These are phyloP conservation scores for Pseudogymnoascus sp. DNA, from an alignment of 2,329 filamentous ascomycete genomes.

Conservation along the genomic window DNA sequence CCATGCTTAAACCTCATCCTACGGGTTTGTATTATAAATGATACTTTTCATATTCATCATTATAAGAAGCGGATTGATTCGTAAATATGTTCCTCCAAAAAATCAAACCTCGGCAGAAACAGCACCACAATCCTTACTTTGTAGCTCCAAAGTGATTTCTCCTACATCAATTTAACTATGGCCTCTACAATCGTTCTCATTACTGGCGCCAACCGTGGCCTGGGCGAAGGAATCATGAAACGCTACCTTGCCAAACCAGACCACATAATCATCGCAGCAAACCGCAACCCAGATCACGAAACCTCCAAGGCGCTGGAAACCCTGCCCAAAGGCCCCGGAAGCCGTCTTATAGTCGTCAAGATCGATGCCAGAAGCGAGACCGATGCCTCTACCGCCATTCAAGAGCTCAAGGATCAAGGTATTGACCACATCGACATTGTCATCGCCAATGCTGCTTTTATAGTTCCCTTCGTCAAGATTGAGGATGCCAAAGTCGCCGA, in stretches of 20 bases:
- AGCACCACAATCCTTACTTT: neutral
- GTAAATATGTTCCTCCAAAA: neutral
- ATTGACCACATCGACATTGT: slow-evolving; percentile 31
- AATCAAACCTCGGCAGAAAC: neutral
- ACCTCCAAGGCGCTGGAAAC: slow-evolving; percentile 26
- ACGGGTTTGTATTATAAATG: neutral
- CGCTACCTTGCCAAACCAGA: slow-evolving; percentile 31
- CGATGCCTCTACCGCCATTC: slow-evolving; percentile 25
- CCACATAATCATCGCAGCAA: slow-evolving; percentile 32
- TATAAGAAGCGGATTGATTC: neutral
- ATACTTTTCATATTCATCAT: neutral
- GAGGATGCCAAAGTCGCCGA: slow-evolving; percentile 27
- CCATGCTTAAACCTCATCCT: neutral
- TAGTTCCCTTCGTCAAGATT: slow-evolving; percentile 22
- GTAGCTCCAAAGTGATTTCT: neutral
- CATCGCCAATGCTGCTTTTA: slow-evolving; percentile 32
- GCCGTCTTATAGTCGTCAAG: slow-evolving; percentile 27
- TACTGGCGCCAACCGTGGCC: slow-evolving; percentile 30
- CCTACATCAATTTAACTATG: neutral
- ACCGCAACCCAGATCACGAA: slow-evolving; percentile 27
- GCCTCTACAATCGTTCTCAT: slow-evolving; percentile 23
- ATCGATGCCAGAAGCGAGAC: slow-evolving; percentile 27
- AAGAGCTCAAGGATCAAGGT: slow-evolving; percentile 23
- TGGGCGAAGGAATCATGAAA: slow-evolving; percentile 24
- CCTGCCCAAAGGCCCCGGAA: slow-evolving; percentile 25